Evolutionary conservation across 805 yeast species (phyloP).

Genomic region (Nakazawaea wickerhamii): DNA sequence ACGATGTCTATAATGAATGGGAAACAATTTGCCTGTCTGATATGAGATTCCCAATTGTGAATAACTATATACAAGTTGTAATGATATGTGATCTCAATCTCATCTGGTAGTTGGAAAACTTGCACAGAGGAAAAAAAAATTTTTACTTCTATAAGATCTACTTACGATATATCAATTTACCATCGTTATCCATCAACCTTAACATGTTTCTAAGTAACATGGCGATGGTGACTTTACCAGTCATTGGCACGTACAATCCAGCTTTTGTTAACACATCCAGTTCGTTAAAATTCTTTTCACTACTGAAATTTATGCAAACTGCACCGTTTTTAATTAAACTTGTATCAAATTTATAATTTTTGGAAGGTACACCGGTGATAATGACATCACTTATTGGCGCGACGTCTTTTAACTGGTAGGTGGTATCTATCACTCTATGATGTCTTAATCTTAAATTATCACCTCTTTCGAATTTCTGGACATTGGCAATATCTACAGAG

Average conservation of each 20-base stretch:
- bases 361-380: conserved; percentile 92
- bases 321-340: conserved; percentile 82
- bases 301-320: conserved; percentile 83
- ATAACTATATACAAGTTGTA: no score
- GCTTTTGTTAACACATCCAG: conserved; percentile 82
- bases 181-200: conserved; percentile 69
- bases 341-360: conserved; percentile 79
- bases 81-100: no score
- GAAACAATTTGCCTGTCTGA: no score
- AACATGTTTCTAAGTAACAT: conserved; percentile 89
- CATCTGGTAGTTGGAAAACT: no score
- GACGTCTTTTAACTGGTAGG: conserved; percentile 51
- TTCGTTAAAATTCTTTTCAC: conserved; percentile 73
- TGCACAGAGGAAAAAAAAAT: no score
- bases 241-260: conserved; percentile 88
- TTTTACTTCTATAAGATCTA: conserved; percentile 11
- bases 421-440: conserved; percentile 69
- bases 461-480: conserved; percentile 91
- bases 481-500: conserved; percentile 81
- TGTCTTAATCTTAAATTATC: conserved; percentile 77
- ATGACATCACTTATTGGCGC: conserved; percentile 81
- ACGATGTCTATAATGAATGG: no score
- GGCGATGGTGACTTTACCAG: conserved; percentile 94
- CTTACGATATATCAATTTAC: conserved; percentile 13
- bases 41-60: no score